phyloP scores from a whole-genome alignment of 176 grass and related monocot species.

The Chrysopogon serrulatus region DNA sequence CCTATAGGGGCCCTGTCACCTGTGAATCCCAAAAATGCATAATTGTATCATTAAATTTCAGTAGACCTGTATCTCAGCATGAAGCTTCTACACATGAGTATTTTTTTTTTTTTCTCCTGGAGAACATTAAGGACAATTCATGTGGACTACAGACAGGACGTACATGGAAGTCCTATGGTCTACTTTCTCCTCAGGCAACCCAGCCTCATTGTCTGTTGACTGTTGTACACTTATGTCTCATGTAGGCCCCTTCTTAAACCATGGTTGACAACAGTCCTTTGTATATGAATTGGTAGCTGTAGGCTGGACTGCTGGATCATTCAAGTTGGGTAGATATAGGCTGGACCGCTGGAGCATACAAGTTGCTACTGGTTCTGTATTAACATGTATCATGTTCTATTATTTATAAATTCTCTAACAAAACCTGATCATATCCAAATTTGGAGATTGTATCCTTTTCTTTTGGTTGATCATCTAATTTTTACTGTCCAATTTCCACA shows the following conservation, averaged over 20 bases:
- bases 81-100: neutral
- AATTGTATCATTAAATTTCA: neutral
- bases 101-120: neutral
- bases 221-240: neutral
- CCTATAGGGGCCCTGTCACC: neutral
- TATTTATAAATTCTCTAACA: neutral
- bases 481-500: neutral
- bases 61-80: neutral
- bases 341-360: neutral
- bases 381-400: slow-evolving; percentile 15
- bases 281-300: slow-evolving; percentile 12
- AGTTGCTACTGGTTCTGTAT: slow-evolving; percentile 3
- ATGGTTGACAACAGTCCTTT: neutral
- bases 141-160: neutral
- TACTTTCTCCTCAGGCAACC: neutral
- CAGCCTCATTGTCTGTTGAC: neutral
- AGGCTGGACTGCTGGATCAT: neutral
- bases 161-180: neutral
- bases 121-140: neutral
- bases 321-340: neutral
- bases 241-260: neutral
- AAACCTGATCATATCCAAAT: neutral
- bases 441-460: neutral
- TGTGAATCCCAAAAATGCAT: neutral
- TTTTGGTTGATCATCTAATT: neutral